Conservation (phyloP, 2,329 filamentous ascomycete genomes). For the Stemphylium lycopersici region DNA sequence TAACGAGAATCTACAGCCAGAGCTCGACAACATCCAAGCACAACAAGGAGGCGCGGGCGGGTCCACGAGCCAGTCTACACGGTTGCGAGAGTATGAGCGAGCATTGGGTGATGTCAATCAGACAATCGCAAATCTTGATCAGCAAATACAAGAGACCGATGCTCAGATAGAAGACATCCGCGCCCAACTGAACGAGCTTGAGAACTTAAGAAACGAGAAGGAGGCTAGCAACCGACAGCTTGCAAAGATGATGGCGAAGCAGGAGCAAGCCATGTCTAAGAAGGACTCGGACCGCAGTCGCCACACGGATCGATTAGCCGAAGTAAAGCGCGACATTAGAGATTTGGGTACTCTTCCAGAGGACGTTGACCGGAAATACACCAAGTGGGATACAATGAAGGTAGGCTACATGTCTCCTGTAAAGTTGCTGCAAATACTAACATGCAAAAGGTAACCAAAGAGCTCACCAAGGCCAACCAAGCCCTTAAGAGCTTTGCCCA, state of each 20-base stretch:
- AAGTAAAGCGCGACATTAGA: conserved; percentile 86
- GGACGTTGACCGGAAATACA: conserved; percentile 90
- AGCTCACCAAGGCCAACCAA: conserved; percentile 89
- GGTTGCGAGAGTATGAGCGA: conserved; percentile 76
- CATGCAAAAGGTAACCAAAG: conserved; percentile 47
- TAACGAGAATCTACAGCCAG: conserved; percentile 84
- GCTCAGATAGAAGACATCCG: conserved; percentile 68
- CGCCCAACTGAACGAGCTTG: conserved; percentile 62
- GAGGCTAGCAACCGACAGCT: conserved; percentile 78
- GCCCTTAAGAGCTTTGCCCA: conserved; percentile 95
- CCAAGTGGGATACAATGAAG: conserved; percentile 77
- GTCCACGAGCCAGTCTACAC: conserved; percentile 59
- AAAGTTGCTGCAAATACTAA: conserved; percentile 10
- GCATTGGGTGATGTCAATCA: conserved; percentile 81
- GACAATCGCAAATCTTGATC: conserved; percentile 68
- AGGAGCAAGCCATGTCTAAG: conserved; percentile 90
- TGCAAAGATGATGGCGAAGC: conserved; percentile 77
- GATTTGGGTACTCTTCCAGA: conserved; percentile 92
- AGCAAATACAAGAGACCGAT: conserved; percentile 77
- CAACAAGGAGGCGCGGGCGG: conserved; percentile 57
- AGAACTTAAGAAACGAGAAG: conserved; percentile 66
- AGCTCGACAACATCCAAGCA: conserved; percentile 75
- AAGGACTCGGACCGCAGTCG: conserved; percentile 86
- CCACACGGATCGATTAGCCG: conserved; percentile 75
- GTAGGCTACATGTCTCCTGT: conserved; percentile 52